Evolutionary conservation across 2,329 filamentous ascomycete genomes (phyloP).

Genomic region (Xylariaceae sp.): DNA sequence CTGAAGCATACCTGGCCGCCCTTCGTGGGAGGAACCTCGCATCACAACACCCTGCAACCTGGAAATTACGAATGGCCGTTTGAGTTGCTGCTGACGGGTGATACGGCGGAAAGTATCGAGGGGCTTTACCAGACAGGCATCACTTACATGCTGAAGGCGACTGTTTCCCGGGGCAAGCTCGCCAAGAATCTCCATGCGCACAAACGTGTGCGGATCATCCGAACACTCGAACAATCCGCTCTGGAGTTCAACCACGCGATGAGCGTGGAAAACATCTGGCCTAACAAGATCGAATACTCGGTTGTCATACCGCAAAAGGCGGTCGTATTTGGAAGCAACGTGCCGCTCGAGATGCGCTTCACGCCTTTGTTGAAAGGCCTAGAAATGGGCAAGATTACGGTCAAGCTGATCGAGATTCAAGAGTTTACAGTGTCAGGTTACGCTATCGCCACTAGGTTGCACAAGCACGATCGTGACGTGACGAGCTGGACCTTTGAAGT

Average conservation of each 20-base stretch:
- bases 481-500: slow-evolving; percentile 54
- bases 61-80: slow-evolving; percentile 86
- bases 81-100: slow-evolving; percentile 66
- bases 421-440: slow-evolving; percentile 55
- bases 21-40: slow-evolving; percentile 56
- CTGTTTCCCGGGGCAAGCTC: slow-evolving; percentile 80
- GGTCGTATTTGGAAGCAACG: slow-evolving; percentile 84
- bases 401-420: slow-evolving; percentile 75
- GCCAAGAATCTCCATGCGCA: slow-evolving; percentile 79
- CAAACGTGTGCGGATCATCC: slow-evolving; percentile 73
- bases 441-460: slow-evolving; percentile 44
- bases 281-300: slow-evolving; percentile 95
- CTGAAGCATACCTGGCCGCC: slow-evolving; percentile 66
- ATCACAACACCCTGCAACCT: slow-evolving; percentile 57
- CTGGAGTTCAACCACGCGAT: slow-evolving; percentile 81
- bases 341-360: slow-evolving; percentile 80
- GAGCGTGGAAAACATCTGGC: slow-evolving; percentile 97
- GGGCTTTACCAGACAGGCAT: slow-evolving; percentile 82
- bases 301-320: slow-evolving; percentile 92
- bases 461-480: slow-evolving; percentile 62
- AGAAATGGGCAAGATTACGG: slow-evolving; percentile 74
- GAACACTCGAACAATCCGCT: slow-evolving; percentile 70
- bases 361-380: slow-evolving; percentile 87
- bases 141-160: slow-evolving; percentile 87
- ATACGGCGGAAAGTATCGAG: slow-evolving; percentile 82